Conservation (phyloP, 2,329 filamentous ascomycete species). For the Botrytis galanthina region DNA sequence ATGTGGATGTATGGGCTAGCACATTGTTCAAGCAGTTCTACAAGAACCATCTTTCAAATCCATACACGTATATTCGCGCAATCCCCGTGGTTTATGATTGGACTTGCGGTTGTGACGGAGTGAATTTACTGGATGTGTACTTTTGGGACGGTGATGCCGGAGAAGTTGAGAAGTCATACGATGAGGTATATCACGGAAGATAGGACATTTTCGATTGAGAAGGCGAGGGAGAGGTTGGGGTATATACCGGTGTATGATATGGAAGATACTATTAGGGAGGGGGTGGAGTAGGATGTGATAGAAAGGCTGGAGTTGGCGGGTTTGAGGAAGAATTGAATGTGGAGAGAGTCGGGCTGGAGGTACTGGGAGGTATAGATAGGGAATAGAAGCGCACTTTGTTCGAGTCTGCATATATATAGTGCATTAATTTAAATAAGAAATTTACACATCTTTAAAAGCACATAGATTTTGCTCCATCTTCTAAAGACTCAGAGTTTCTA, state of each 20-base stretch:
- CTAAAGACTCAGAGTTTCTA: background rate
- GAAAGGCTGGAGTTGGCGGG: background rate
- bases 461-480: background rate
- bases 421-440: background rate
- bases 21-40: background rate
- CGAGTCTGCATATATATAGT: too few relatives aligned
- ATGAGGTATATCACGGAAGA: background rate
- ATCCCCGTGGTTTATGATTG: background rate
- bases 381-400: too few relatives aligned
- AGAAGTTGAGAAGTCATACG: background rate
- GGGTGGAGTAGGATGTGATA: background rate
- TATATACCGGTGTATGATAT: background rate
- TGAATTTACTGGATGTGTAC: conserved; percentile 21
- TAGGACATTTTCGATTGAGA: background rate
- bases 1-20: background rate
- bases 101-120: conserved; percentile 7
- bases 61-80: background rate
- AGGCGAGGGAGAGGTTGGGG: background rate
- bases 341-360: fast-evolving
- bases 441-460: fast-evolving
- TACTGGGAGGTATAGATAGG: background rate
- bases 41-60: background rate
- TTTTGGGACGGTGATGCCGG: conserved; percentile 12
- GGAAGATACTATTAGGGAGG: background rate
- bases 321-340: background rate